Conservation (phyloP, 2,329 filamentous ascomycete genomes). For the Pseudocercospora pini-densiflorae region DNA sequence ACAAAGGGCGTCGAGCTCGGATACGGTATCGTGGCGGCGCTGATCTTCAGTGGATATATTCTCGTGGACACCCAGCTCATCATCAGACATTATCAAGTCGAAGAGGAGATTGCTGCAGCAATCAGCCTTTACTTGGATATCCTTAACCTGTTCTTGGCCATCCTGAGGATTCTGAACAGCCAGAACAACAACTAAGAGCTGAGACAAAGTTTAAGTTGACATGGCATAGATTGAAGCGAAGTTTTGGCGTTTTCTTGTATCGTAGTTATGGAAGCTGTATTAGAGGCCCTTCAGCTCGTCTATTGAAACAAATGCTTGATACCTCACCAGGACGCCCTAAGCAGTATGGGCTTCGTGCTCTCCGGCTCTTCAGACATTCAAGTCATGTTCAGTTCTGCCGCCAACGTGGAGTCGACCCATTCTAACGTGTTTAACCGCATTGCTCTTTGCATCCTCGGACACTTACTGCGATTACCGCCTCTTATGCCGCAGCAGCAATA, state of each 20-base stretch:
- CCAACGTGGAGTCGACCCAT: no score
- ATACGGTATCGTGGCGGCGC: slow-evolving; percentile 78
- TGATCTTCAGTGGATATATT: slow-evolving; percentile 94
- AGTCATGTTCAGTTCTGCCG: no score
- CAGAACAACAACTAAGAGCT: slow-evolving; percentile 80
- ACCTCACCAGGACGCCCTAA: not conserved
- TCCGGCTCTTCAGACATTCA: no score
- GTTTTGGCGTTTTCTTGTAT: not conserved
- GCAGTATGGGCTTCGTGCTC: no score
- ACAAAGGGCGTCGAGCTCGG: slow-evolving; percentile 81
- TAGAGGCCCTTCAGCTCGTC: not conserved
- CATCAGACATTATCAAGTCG: slow-evolving; percentile 93
- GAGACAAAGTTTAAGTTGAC: not conserved
- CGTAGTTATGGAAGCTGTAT: not conserved
- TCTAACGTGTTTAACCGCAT: no score
- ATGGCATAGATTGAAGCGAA: not conserved
- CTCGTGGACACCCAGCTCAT: slow-evolving; percentile 95
- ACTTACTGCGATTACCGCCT: no score
- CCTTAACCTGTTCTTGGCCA: slow-evolving; percentile 87
- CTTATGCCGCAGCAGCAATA: no score
- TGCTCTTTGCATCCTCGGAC: no score
- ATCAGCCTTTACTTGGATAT: slow-evolving; percentile 82
- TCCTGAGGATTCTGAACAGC: slow-evolving; percentile 94
- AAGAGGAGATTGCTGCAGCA: slow-evolving; percentile 51
- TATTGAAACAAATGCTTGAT: not conserved